Base-by-base conservation (phyloP, 2,329 filamentous ascomycete species). In the Neonectria ditissima region DNA sequence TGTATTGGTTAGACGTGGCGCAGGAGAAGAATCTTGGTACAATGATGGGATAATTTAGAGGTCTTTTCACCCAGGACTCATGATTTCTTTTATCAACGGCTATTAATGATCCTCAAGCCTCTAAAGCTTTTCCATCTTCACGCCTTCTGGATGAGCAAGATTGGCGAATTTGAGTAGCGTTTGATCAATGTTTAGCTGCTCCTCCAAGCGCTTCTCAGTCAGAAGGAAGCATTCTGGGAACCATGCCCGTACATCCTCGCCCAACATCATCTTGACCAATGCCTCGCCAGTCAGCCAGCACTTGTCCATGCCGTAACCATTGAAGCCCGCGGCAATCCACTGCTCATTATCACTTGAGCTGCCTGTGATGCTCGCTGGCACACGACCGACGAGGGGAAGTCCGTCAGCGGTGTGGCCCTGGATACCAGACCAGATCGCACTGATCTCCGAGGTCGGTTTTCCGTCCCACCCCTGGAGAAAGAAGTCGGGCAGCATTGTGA, bases 241-340 rank as follows among this genome's bases (percentile, higher is more conserved):
- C 69, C 69, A 76, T 5, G 43, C 66, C 2, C 54, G 63, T 5
- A 70, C 74, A 0, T 72, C 70, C 13, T 72, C 65, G 0, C 68
- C 71, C 1, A 74, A 51, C 6, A 75, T 60, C 69, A 74, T 73
- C 6, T 67, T 69, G 0, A 65, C 72, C 39, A 76, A 54, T 0
- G 82, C 83, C 22, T 77, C 77, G 0, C 82, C 84, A 24, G 77
- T 82, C 3, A 83, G 76, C 83, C 83, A 86, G 4, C 82, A 81
- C 72, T 80, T 81, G 3, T 80, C 79, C 82, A 86, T 85, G 3
- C 84, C 84, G 20, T 84, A 82, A 6, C 83, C 83, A 44, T 75
- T 78, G 65, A 81, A 86, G 0, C 82, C 84, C 0, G 81, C 83
- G 4, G 80, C 76, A 11, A 85, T 78, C 83, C 82, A 86, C 66